phyloP scores from a whole-genome alignment of 352 stramenopile genomes.

The Phytopythium cucurbitacearum region DNA sequence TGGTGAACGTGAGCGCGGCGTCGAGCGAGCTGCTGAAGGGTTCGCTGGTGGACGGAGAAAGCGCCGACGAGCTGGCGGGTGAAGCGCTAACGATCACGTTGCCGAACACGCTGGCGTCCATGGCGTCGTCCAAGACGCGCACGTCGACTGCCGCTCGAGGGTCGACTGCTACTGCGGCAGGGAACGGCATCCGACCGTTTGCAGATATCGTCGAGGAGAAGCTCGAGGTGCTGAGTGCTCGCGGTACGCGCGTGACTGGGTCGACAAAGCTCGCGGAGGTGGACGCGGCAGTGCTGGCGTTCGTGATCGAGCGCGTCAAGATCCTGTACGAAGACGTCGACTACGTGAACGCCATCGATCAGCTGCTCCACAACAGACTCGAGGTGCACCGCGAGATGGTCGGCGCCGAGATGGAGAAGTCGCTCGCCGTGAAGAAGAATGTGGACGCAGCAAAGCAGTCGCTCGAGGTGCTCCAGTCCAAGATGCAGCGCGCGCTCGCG shows the following conservation, averaged over 20 bases:
- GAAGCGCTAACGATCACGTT: constrained; percentile 25
- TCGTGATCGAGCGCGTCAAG: constrained; percentile 71
- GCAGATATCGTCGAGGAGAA: constrained; percentile 63
- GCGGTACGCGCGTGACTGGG: constrained; percentile 60
- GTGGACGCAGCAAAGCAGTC: constrained; percentile 23
- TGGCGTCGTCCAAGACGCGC: constrained; percentile 32
- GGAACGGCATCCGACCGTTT: constrained; percentile 35
- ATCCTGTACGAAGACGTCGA: constrained; percentile 75
- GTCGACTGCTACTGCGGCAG: constrained; percentile 12
- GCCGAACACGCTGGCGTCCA: constrained; percentile 46
- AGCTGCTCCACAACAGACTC: constrained; percentile 56
- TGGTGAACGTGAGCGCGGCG: constrained; percentile 75
- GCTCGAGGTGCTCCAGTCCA: constrained; percentile 40
- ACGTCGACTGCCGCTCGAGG: not conserved
- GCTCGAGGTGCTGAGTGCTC: constrained; percentile 40
- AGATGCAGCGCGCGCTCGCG: constrained; percentile 55
- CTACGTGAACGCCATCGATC: constrained; percentile 70
- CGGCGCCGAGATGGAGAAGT: constrained; percentile 42
- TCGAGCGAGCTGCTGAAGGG: constrained; percentile 71
- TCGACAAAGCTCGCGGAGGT: constrained; percentile 59
- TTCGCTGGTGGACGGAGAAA: constrained; percentile 29
- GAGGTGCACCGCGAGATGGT: constrained; percentile 58
- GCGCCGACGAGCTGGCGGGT: not conserved
- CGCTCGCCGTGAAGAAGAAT: constrained; percentile 30
- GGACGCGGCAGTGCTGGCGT: constrained; percentile 64